Conservation (phyloP, 2,329 filamentous ascomycete species). For the Aspergillus thermomutatus region DNA sequence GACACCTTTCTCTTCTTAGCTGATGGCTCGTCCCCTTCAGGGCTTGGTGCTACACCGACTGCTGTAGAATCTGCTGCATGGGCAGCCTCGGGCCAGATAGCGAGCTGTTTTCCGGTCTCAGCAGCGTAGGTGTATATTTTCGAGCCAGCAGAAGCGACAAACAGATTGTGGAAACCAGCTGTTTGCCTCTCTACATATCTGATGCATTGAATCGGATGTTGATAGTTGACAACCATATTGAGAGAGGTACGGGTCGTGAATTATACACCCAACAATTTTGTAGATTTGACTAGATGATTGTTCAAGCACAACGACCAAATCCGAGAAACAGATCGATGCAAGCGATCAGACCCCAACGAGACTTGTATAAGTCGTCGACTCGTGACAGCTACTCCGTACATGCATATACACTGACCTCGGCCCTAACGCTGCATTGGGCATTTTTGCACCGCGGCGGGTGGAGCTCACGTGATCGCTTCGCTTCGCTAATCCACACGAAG, state of each 20-base stretch:
- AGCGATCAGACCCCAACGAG: not conserved
- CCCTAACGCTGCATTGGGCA: not conserved
- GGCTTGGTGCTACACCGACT: slow-evolving; percentile 20
- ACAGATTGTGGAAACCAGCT: slow-evolving; percentile 39
- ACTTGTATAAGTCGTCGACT: not conserved
- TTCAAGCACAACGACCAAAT: not conserved
- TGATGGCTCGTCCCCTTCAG: slow-evolving; percentile 35
- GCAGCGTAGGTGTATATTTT: slow-evolving; percentile 66
- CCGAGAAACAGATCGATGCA: not conserved
- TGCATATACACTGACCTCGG: not conserved
- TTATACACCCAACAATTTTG: not conserved
- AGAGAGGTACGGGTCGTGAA: slow-evolving; percentile 1
- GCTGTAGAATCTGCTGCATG: slow-evolving; percentile 20
- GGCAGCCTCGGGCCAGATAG: slow-evolving; percentile 54
- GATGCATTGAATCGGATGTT: slow-evolving; percentile 63
- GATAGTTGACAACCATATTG: slow-evolving; percentile 32
- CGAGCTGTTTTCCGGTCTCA: slow-evolving; percentile 56
- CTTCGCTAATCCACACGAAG: slow-evolving; percentile 40
- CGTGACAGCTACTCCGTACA: not conserved
- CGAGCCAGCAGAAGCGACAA: slow-evolving; percentile 73
- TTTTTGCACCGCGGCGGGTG: slow-evolving; percentile 2
- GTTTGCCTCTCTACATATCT: slow-evolving; percentile 33
- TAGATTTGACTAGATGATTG: not conserved
- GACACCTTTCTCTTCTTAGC: slow-evolving; percentile 45
- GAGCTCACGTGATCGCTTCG: slow-evolving; percentile 32